Conservation (phyloP, 306 rosid species). For the Trichosanthes truncata region DNA sequence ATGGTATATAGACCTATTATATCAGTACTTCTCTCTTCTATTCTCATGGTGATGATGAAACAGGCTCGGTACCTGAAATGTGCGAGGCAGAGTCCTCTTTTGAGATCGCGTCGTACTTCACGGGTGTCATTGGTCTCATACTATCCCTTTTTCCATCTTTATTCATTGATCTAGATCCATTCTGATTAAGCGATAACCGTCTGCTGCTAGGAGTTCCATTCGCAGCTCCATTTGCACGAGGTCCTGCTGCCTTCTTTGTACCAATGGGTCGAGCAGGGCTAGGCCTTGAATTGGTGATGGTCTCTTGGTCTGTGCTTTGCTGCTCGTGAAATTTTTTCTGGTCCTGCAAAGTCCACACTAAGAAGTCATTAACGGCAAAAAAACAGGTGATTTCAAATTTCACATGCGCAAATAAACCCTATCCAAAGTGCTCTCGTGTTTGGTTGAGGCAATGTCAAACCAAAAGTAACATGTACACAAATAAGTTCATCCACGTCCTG, state of each 20-base stretch:
- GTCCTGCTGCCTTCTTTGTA: constrained; percentile 66
- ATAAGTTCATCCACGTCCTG: not conserved
- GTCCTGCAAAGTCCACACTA: constrained; percentile 39
- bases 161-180: constrained; percentile 57
- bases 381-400: not conserved
- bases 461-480: not conserved
- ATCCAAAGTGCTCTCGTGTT: not conserved
- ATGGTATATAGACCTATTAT: not conserved
- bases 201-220: constrained; percentile 72
- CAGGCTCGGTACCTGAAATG: constrained; percentile 59
- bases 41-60: constrained; percentile 57
- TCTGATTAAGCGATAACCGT: constrained; percentile 84
- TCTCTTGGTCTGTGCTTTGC: constrained; percentile 73
- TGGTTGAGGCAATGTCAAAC: not conserved
- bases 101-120: constrained; percentile 72
- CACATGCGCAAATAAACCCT: not conserved
- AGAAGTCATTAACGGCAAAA: not conserved
- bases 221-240: constrained; percentile 73
- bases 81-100: constrained; percentile 82
- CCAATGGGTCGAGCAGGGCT: constrained; percentile 76
- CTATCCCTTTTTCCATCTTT: constrained; percentile 78
- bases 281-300: constrained; percentile 58
- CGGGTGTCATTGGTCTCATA: constrained; percentile 65
- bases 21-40: not conserved
- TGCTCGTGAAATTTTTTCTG: constrained; percentile 81